Evolutionary conservation across 805 yeast species (phyloP).

Genomic region (Candida endomychidarum): DNA sequence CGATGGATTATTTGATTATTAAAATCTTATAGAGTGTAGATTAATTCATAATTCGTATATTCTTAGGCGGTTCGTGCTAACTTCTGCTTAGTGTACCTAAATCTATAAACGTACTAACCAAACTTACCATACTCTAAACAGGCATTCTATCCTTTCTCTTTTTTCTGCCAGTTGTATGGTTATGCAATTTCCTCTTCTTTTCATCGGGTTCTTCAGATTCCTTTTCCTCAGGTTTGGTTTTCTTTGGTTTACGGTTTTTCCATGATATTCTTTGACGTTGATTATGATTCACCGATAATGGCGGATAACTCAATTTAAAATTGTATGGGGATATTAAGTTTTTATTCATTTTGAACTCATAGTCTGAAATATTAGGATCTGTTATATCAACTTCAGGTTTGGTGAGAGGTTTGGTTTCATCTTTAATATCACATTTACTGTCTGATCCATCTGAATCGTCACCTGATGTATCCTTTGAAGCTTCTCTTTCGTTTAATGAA

Average conservation of each 20-base stretch:
- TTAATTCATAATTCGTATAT: slow-evolving; percentile 2
- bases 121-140: no score
- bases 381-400: not conserved
- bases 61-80: no score
- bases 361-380: slow-evolving; percentile 17
- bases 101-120: no score
- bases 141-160: slow-evolving; percentile 9
- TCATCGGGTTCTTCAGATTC: slow-evolving; percentile 5
- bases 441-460: not conserved
- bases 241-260: slow-evolving; percentile 15
- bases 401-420: no score
- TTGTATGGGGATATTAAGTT: slow-evolving; percentile 27
- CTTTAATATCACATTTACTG: not conserved
- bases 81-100: no score
- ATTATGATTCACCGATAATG: slow-evolving; percentile 37
- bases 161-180: slow-evolving; percentile 3
- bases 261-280: slow-evolving; percentile 19
- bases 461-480: not conserved
- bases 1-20: slow-evolving; percentile 49
- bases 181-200: slow-evolving; percentile 12
- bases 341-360: slow-evolving; percentile 30
- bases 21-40: no score
- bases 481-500: not conserved
- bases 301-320: slow-evolving; percentile 37
- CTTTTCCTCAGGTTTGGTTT: slow-evolving; percentile 11